Evolutionary conservation across 208 protist genomes (phyloP).

Genomic region (Leishmania tropica): DNA sequence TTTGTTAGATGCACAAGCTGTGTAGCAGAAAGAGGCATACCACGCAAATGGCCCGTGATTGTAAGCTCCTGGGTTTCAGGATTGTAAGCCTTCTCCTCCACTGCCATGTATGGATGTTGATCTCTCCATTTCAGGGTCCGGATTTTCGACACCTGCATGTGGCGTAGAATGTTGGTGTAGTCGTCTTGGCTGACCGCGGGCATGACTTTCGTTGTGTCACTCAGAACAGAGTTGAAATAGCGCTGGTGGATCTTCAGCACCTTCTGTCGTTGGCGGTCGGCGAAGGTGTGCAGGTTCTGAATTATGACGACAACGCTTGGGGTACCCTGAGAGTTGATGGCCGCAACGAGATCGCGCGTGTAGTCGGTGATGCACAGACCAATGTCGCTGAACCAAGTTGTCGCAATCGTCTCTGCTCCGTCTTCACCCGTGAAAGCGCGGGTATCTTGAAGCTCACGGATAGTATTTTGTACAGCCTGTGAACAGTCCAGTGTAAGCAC

Average conservation of each 20-base stretch:
- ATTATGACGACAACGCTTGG: constrained; percentile 75
- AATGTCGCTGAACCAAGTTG: constrained; percentile 86
- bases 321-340: constrained; percentile 78
- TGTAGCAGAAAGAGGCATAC: constrained; percentile 72
- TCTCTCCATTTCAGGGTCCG: constrained; percentile 82
- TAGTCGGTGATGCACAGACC: constrained; percentile 89
- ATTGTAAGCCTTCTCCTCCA: constrained; percentile 58
- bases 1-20: constrained; percentile 90
- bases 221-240: constrained; percentile 84
- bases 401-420: constrained; percentile 54
- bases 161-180: constrained; percentile 53
- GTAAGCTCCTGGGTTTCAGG: constrained; percentile 51
- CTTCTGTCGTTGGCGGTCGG: constrained; percentile 69
- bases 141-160: constrained; percentile 75
- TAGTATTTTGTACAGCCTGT: constrained; percentile 81
- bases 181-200: constrained; percentile 46
- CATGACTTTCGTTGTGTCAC: constrained; percentile 76
- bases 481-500: constrained; percentile 81
- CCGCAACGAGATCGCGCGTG: constrained; percentile 75
- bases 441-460: constrained; percentile 62
- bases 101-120: constrained; percentile 82
- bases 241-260: constrained; percentile 84
- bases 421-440: constrained; percentile 34
- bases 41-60: constrained; percentile 71
- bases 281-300: constrained; percentile 83